A percentile compares a stretch with the other conserved stretches of the same genome.
phyloP scores from a whole-genome alignment of 805 yeast species.

The Ogataea pignaliae region DNA sequence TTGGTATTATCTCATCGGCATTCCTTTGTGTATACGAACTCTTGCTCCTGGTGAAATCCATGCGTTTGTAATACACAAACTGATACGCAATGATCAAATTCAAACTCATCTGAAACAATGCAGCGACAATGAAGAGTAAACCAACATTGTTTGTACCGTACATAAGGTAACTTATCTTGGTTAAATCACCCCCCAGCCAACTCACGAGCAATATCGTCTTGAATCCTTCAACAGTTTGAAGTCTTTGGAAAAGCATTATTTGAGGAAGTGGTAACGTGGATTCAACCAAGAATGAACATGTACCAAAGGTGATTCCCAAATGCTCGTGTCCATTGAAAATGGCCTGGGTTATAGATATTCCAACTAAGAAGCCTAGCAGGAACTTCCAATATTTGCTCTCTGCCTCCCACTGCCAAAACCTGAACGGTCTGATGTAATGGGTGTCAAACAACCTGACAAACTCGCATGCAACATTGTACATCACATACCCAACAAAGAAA shows the following conservation, averaged over 20 bases:
- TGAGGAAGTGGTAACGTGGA: slow-evolving; percentile 74
- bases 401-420: slow-evolving; percentile 81
- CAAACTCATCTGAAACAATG: slow-evolving; percentile 70
- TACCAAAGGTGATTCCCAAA: slow-evolving; percentile 29
- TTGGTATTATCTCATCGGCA: slow-evolving; percentile 3
- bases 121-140: slow-evolving; percentile 60
- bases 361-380: slow-evolving; percentile 37
- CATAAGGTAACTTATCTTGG: slow-evolving; percentile 69
- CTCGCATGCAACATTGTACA: slow-evolving; percentile 28
- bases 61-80: slow-evolving; percentile 54
- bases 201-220: slow-evolving; percentile 68
- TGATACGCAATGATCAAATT: slow-evolving; percentile 73
- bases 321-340: slow-evolving; percentile 21
- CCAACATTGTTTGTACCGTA: slow-evolving; percentile 74
- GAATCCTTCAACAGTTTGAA: slow-evolving; percentile 73
- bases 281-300: slow-evolving; percentile 55
- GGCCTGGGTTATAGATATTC: slow-evolving; percentile 18
- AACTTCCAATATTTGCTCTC: slow-evolving; percentile 35
- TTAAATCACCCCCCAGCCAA: slow-evolving; percentile 87
- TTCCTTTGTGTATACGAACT: background rate
- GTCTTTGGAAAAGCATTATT: slow-evolving; percentile 60
- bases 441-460: slow-evolving; percentile 65
- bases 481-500: slow-evolving; percentile 8
- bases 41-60: slow-evolving; percentile 10
- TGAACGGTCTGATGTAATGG: slow-evolving; percentile 54